Evolutionary conservation across 2,329 filamentous ascomycete genomes (phyloP), one percentile per base, ranked within the genome.

Genomic region (Calonectria montana): DNA sequence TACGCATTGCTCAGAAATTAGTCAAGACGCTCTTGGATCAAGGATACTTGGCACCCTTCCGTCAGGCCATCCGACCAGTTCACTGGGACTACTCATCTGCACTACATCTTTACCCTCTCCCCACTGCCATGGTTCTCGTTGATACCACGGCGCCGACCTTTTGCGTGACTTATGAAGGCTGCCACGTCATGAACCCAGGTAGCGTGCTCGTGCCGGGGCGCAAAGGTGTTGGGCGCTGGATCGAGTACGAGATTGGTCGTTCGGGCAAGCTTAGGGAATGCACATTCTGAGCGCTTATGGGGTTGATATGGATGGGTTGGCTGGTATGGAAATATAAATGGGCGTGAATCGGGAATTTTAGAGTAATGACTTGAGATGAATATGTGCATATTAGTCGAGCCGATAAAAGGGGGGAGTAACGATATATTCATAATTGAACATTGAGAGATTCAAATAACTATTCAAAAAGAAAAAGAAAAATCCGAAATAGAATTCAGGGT

Each of bases 1-100:
- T 89, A 23, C 87, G 87, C 66, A 87, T 90, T 8, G 93, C 94
- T 9, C 90, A 93, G 70, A 94, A 94, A 76, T 88, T 98, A 1
- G 95, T 97, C 78, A 97, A 98, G 81, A 98, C 96, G 0, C 82
- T 99, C 12, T 89, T 99, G 9, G 96, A 98, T 77, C 97, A 99
- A 84, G 94, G 94, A 6, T 94, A 95, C 75, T 89, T 99, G 13
- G 92, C 94, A 0, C 97, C 97, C 0, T 99, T 98, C 83, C 92
- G 94, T 0, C 88, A 95, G n/a, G 85, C 91, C 0, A 88, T 91
- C 37, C 90, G 96, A 1, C 97, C 97, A 0, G 90, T 98, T 5
- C 91, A 97, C 75, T 98, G 97, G 97, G 96, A 98, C 83, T 94
- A 94, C 82, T 92, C 92, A 0, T 88, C 90, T 6, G 86, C 93